Base-by-base conservation (phyloP, 495 filamentous ascomycete genomes). In the Aspergillus steynii region DNA sequence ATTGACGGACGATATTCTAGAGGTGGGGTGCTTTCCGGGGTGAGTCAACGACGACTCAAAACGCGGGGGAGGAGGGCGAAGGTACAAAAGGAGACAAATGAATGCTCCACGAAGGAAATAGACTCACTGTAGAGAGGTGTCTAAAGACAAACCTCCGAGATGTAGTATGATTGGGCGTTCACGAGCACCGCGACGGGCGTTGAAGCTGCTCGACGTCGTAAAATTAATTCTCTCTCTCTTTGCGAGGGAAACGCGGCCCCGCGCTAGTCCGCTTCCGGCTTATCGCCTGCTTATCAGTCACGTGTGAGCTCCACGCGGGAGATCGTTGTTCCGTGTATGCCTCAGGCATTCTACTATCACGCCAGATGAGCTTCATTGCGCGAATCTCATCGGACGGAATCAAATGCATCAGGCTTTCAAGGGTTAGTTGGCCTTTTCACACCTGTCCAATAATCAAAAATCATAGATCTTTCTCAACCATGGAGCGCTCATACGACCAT, bases 251-350 rank as follows among this genome's bases (percentile, higher is more conserved):
- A 61, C 52, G 29, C 32, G 50, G 60, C 68, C 71, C 71, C 71
- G 71, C 71, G 65, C 71, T 74, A 74, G 58, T 58, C 71, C 60
- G 15, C 42, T 65, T 70, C 59, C 58, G 65, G 62, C 68, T 69
- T 71, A 73, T 73, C 68, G 61, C 27, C 20, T 12, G 25, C 65
- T 71, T 71, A 74, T 74, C 71, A 61, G 62, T 67, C 71, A 71
- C 66, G 71, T 73, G 70, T 10, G 5, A 31, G 14, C 26, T 45
- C 25, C 20, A 32, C 31, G 37, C 53, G 50, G 50, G 25, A 56
- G 56, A 50, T 29, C 29, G 14, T 53, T 31, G 7, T 4, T 42
- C 55, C 55, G 42, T 58, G 25, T 5, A 34, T 37, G 53, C 48
- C 53, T 53, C 37, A 53, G 53, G 57, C 47, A 34, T 32, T 32